Conservation (phyloP, 148 eudicot species). For the Persicaria tinctoria region DNA sequence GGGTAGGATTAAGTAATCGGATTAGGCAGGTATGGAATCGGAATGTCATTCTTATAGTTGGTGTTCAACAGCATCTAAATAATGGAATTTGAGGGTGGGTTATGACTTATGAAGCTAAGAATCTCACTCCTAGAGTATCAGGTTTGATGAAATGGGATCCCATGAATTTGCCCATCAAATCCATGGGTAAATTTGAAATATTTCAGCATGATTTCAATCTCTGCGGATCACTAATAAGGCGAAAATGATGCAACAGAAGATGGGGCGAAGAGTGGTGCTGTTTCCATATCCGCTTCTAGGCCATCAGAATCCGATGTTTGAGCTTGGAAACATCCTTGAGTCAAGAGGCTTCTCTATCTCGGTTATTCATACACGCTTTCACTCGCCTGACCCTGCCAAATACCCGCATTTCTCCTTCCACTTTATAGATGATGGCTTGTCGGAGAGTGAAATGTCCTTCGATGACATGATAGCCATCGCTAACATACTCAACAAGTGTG, state of each 20-base stretch:
- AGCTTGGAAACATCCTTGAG: conserved; percentile 18
- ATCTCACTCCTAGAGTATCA: no score
- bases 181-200: conserved; percentile 4
- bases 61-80: no score
- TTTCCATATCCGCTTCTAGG: conserved; percentile 7
- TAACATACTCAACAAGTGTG: conserved; percentile 17
- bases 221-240: neutral
- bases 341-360: conserved; percentile 27
- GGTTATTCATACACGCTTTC: conserved; percentile 26
- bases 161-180: conserved; percentile 17
- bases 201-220: neutral
- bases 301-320: conserved; percentile 8
- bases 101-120: no score
- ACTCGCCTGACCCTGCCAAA: conserved; percentile 20
- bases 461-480: conserved; percentile 8
- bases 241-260: neutral
- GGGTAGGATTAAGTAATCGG: no score
- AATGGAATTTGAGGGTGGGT: no score
- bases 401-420: conserved; percentile 28
- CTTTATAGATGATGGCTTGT: conserved; percentile 25
- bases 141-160: no score
- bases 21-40: no score
- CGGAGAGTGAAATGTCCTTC: neutral
- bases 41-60: no score
- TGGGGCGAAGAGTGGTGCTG: conserved; percentile 1